Base-by-base conservation (phyloP, 2,329 filamentous ascomycete species). In the Diaporthe batatas region DNA sequence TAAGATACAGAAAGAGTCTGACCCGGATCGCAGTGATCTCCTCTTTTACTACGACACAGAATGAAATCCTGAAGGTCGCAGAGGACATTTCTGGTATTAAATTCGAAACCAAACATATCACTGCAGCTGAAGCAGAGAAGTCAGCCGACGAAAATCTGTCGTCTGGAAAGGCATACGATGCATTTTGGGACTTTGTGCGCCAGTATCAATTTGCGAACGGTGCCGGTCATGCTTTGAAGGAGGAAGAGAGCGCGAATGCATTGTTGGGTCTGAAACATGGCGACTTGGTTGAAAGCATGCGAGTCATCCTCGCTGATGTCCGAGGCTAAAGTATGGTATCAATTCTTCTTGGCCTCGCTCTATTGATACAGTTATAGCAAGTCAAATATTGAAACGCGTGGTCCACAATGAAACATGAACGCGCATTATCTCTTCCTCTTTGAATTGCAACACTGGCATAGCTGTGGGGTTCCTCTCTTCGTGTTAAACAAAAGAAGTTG, bases 11-110 rank as follows among this genome's bases (percentile, higher is more conserved):
- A 32, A 21, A 21, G 3, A 5, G 29, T 6, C 29, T 57, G 36
- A 57, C 18, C 8, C 36, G 32, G 4, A n/a, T n/a, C n/a, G 4
- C 10, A 57, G 54, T 57, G 54, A 57, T 57, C 14, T 75, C 88
- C 2, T 90, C 87, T 1, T 89, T 91, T 75, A 86, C 85, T 32
- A 85, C 86, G 0, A 86, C 86, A 1, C 90, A 92, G 80, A 87
- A 88, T 21, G 84, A 91, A 75, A 79, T 93, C 1, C 77, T 92
- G 1, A 79, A 81, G 14, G 77, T 84, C 0, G 80, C 88, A 3
- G 88, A 92, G 79, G 85, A 86, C 72, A 80, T 84, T 7, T 88
- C 87, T 0, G 86, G 85, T 2, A 77, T 80, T n/a, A 86, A 87
- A 72, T 91, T 86, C 83, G 81, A 83, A 0, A 81, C 90, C 1